phyloP scores from a whole-genome alignment of 2,329 filamentous ascomycete genomes.

The Fusarium coffeatum region DNA sequence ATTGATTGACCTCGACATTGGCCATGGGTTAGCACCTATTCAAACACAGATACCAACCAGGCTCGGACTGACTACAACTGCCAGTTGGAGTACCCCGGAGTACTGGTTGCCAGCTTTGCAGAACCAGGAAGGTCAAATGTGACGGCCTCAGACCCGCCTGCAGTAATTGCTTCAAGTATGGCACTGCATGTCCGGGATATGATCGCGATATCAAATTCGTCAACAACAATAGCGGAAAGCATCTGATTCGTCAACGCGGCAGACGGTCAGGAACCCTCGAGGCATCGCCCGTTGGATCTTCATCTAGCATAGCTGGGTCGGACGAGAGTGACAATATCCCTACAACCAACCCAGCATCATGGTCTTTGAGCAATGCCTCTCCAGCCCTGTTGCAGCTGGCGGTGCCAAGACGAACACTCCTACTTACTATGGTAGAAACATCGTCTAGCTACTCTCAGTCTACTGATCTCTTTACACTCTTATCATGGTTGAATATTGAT shows the following conservation, averaged over 20 bases:
- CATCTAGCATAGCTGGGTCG: constrained; percentile 24
- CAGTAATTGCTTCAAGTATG: constrained; percentile 55
- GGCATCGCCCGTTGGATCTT: constrained; percentile 21
- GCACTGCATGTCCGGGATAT: constrained; percentile 55
- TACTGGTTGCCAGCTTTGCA: constrained; percentile 55
- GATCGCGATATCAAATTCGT: constrained; percentile 55
- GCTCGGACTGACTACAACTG: constrained; percentile 5
- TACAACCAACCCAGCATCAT: constrained; percentile 1
- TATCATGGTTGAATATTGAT: constrained; percentile 45
- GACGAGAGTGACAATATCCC: background rate
- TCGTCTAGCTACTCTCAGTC: constrained; percentile 34
- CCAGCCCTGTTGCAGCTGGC: constrained; percentile 28
- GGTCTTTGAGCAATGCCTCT: constrained; percentile 16
- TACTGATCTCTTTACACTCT: constrained; percentile 42
- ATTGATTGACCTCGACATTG: constrained; percentile 10
- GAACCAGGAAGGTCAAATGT: constrained; percentile 58
- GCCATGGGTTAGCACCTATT: constrained; percentile 41
- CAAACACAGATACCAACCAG: background rate
- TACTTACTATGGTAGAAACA: constrained; percentile 49
- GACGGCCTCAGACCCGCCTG: constrained; percentile 58
- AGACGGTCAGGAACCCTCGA: constrained; percentile 22
- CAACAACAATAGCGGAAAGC: constrained; percentile 49
- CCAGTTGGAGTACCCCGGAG: constrained; percentile 53
- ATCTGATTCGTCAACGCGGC: constrained; percentile 50
- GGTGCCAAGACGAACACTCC: constrained; percentile 48